Evolutionary conservation across 306 rosid species (phyloP).

Genomic region (Vigna angularis): DNA sequence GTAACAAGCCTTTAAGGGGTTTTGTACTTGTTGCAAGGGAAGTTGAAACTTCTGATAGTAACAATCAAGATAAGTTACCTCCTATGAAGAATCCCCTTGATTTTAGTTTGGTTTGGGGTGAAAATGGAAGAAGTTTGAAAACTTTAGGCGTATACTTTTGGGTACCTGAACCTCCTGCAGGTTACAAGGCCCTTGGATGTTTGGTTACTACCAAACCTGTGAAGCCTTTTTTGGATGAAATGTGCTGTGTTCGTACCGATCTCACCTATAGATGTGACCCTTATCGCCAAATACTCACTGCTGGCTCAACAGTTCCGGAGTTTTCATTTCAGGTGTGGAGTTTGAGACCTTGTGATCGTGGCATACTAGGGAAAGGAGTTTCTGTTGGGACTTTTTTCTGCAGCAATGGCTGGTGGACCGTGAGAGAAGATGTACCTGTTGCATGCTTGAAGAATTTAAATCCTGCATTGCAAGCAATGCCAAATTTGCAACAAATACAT

Average conservation of each 20-base stretch:
- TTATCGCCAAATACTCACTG: constrained; percentile 52
- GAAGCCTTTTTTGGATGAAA: constrained; percentile 76
- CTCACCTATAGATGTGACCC: constrained; percentile 73
- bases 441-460: constrained; percentile 86
- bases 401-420: constrained; percentile 41
- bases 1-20: constrained; percentile 64
- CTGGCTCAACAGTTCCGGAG: constrained; percentile 40
- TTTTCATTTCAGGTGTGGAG: constrained; percentile 68
- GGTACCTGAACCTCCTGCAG: constrained; percentile 80
- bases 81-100: constrained; percentile 73
- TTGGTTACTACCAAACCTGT: constrained; percentile 67
- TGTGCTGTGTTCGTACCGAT: constrained; percentile 79
- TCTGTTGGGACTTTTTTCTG: constrained; percentile 82
- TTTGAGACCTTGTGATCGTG: constrained; percentile 70
- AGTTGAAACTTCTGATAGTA: constrained; percentile 40
- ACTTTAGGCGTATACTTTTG: constrained; percentile 59
- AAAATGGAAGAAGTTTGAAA: constrained; percentile 56
- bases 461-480: constrained; percentile 65
- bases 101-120: constrained; percentile 67
- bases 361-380: constrained; percentile 76
- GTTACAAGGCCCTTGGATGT: constrained; percentile 79
- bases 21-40: constrained; percentile 77
- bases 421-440: constrained; percentile 54
- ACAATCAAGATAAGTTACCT: constrained; percentile 51
- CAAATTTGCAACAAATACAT: constrained; percentile 77